These are phyloP conservation scores for Magnaporthiopsis poae DNA, from an alignment of 2,329 filamentous ascomycete species.

Conservation along the genomic window DNA sequence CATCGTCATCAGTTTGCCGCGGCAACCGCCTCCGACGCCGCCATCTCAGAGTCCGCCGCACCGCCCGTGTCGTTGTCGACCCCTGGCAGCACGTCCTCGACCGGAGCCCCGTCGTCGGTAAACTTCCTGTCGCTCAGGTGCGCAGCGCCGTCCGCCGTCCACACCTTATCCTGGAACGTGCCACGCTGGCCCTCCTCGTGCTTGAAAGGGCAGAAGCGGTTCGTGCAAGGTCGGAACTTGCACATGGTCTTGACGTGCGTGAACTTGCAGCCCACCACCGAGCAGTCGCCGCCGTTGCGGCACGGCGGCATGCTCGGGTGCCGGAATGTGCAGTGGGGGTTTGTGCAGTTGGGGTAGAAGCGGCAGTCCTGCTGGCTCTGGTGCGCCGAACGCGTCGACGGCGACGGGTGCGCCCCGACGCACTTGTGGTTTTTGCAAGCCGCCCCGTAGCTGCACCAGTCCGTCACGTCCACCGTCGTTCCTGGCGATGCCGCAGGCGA, in stretches of 20 bases:
- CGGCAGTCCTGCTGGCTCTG: slow-evolving; percentile 80
- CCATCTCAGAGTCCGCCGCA: slow-evolving; percentile 22
- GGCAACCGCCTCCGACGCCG: slow-evolving; percentile 24
- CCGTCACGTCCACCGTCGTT: slow-evolving; percentile 64
- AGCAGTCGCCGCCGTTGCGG: slow-evolving; percentile 84
- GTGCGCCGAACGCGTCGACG: slow-evolving; percentile 67
- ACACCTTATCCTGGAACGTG: slow-evolving; percentile 78
- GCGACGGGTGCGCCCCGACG: slow-evolving; percentile 81
- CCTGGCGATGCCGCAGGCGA: slow-evolving; percentile 79
- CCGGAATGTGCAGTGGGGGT: slow-evolving; percentile 76
- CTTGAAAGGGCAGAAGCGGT: slow-evolving; percentile 77
- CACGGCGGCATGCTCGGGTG: slow-evolving; percentile 81
- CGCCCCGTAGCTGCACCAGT: slow-evolving; percentile 73
- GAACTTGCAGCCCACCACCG: slow-evolving; percentile 73
- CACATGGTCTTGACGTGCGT: slow-evolving; percentile 77
- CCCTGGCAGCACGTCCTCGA: slow-evolving; percentile 62
- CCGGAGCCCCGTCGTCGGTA: slow-evolving; percentile 56
- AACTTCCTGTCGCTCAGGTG: slow-evolving; percentile 87
- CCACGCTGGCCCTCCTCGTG: slow-evolving; percentile 86
- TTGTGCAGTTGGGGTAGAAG: slow-evolving; percentile 85
- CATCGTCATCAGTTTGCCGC: neutral
- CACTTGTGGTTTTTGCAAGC: slow-evolving; percentile 97
- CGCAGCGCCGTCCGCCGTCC: slow-evolving; percentile 56
- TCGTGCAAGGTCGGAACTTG: slow-evolving; percentile 84
- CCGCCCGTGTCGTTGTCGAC: slow-evolving; percentile 17